Evolutionary conservation across 2,329 filamentous ascomycete species (phyloP), one percentile per base, ranked within the genome.

Genomic region (Botrytis fabae): DNA sequence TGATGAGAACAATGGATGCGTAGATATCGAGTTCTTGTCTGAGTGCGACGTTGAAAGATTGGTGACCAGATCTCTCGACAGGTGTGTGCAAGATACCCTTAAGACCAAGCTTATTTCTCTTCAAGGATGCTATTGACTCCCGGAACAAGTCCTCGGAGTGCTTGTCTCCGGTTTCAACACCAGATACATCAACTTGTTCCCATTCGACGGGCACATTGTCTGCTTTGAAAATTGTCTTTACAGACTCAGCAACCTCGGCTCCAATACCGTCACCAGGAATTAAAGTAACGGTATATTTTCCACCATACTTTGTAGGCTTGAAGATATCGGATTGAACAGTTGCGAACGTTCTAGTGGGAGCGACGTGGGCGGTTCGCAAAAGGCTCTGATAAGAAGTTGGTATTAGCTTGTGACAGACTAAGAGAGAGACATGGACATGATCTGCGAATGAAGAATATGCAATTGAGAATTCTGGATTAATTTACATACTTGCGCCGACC

Each of bases 21-120:
- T 98, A 99, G 85, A 99, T 98, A 86, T 99, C 96, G 83, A 99
- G 93, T 86, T 98, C 96, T 88, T 99, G 96, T 81, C 96, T 94
- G 84, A 99, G 91, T 80, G 96, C 96, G 79, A 99, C 96, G 88
- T 99, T 99, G 94, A 99, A 99, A 79, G 93, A 97, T 86, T 97
- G 94, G 89, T 99, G 96, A 80, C 96, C 96, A 77, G 95, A 97
- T 80, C 96, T 92, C 86, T 95, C 93, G 83, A 99, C 93, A 78
- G 96, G 96, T 40, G 96, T 99, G 89, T 98, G 95, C 64, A 99
- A 89, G 84, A 99, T 99, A 84, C 96, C 96, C 90, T 99, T 99
- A 81, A 99, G 90, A 80, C 95, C 96, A 80, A 99, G 91, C 91
- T 98, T 98, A 90, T 99, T 99, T 85, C 96, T 92, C 88, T 94